Percentiles rank a stretch among this genome's conserved stretches.
These are phyloP conservation scores for Pseudohyphozyma bogoriensis DNA, from an alignment of 768 basidiomycete species.

Conservation along the genomic window DNA sequence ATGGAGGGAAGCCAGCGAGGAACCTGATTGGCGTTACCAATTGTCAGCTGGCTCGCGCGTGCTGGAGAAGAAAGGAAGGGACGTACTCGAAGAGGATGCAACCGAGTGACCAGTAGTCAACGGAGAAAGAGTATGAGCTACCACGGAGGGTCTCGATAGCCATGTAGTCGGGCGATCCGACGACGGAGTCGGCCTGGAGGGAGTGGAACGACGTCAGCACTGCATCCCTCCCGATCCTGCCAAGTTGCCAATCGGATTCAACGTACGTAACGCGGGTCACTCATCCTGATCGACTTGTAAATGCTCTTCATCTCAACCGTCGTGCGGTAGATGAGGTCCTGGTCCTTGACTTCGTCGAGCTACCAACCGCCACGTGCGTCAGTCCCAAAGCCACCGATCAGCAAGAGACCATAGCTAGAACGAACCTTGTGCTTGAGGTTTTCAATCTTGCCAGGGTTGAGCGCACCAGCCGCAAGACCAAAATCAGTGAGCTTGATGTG, in stretches of 20 bases:
- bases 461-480: slow-evolving; percentile 88
- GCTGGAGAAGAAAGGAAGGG: slow-evolving; percentile 18
- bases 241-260: no score
- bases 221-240: no score
- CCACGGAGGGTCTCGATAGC: slow-evolving; percentile 68
- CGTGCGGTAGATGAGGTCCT: slow-evolving; percentile 74
- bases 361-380: slow-evolving; percentile 38
- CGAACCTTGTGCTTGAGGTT: slow-evolving; percentile 81
- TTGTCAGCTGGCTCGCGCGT: background rate
- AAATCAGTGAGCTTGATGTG: slow-evolving; percentile 98
- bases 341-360: slow-evolving; percentile 95
- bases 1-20: slow-evolving; percentile 91
- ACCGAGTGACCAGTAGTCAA: slow-evolving; percentile 97
- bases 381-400: no score
- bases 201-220: slow-evolving; percentile 31
- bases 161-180: slow-evolving; percentile 99
- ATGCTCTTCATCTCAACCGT: slow-evolving; percentile 90
- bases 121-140: slow-evolving; percentile 88
- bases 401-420: background rate
- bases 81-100: slow-evolving; percentile 85
- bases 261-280: slow-evolving; percentile 63
- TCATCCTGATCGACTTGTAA: slow-evolving; percentile 80
- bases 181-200: slow-evolving; percentile 81
- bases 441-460: slow-evolving; percentile 89
- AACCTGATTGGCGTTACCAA: slow-evolving; percentile 43